Base-by-base conservation (phyloP, 2,329 filamentous ascomycete species). In the Daldinia eschscholtzii region DNA sequence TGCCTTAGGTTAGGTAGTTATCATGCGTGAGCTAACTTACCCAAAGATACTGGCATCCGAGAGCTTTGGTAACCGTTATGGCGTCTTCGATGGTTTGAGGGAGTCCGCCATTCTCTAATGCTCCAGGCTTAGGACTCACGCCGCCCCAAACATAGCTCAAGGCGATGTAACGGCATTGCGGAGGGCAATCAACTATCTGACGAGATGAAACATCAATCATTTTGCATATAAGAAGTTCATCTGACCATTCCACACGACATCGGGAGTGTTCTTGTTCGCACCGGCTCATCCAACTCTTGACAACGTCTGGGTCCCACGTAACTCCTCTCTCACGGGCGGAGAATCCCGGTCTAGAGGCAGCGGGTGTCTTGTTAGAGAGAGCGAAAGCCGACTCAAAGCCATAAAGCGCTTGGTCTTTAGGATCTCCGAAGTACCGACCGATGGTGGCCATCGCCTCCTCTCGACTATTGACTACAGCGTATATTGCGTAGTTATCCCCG, bases 71-170 rank as follows among this genome's bases (percentile, higher is more conserved):
- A 7, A 33, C 26, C 15, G 26, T 52, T 12, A 18, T 52, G 6
- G 26, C 15, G 15, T 52, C 46, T 33, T 33, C 26, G 1, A 52
- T 52, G 7, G 15, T 52, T 26, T 52, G 26, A 4, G 56, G 48
- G 48, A 56, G 56, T n/a, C 60, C 23, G 23, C 26, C 9, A 20
- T 18, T 37, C 56, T 64, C 64, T 0, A 64, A 13, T 12, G 55
- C 48, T 26, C 56, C 48, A 15, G n/a, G 13, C 26, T 56, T 44
- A 5, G 56, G 50, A 6, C 69, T 85, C 35, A 75, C 73, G 12
- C 74, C 80, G 3, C 82, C 82, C 59, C 55, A 67, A 33, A 63
- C 59, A 10, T 59, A 58, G 30, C 53, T 67, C 23, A 67, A 44
- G 6, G 55, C 39, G 30, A 56, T 35, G 26, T 55, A 67, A 28